Base-by-base conservation (phyloP, 208 protist species). In the Acanthamoeba triangularis region DNA sequence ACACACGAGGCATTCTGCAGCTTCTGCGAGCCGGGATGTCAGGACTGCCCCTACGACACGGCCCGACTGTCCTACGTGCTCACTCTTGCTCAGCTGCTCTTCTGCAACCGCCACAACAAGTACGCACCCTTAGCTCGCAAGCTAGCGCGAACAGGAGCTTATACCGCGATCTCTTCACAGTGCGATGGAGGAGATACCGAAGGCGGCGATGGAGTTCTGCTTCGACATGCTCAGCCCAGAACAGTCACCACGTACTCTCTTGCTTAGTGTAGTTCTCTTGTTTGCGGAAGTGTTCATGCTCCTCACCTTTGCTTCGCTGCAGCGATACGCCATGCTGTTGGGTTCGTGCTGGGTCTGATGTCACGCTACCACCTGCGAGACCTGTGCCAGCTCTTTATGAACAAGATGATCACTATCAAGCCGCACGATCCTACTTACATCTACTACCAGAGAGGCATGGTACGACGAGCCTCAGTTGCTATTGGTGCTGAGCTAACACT, bases 331-430 rank as follows among this genome's bases (percentile, higher is more conserved):
- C 82, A 69, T 25, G 82, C 23, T 0, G 23, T 90, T 7, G 49
- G 30, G 16, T 59, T 69, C 82, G n/a, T 59, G n/a, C 47, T 90
- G 23, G 47, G 54, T n/a, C 3, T 90, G 7, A 20, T 90, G 30
- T 90, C 82, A 49, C 47, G 37, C 30, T 63, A 69, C 28, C 82
- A 90, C 49, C 59, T 90, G 33, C 82, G 82, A 10, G 82, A 90
- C 82, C 28, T 90, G 30, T 90, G 82, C 82, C 82, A 90, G 35
- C 18, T 90, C 28, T 90, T 90, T 20, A 90, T 90, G 82, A 90
- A 90, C 82, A 90, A 63, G 82, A 90, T 90, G 82, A 90, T 47
- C 20, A 90, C 25, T 0, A 65, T 90, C 54, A 90, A 90, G 82
- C 28, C 82, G 49, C 59, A 47, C 49, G 33, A 90, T 23, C 13